These are phyloP conservation scores for Ajuga chamaepitys DNA, from an alignment of 257 asterid species.

Conservation along the genomic window DNA sequence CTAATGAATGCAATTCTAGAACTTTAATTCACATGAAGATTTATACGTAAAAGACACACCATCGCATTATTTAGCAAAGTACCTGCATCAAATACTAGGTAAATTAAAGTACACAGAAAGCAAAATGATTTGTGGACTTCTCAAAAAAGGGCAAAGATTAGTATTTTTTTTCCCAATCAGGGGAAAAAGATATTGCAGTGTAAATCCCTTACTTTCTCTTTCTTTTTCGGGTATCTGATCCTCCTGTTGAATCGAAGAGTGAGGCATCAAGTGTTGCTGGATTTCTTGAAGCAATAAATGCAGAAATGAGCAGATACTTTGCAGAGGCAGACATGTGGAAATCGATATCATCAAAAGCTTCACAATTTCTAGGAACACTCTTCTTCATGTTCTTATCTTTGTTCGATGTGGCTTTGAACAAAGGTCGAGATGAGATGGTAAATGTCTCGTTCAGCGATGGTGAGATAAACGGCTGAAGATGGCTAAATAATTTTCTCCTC, in stretches of 20 bases:
- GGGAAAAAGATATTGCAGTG: not conserved
- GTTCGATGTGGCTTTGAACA: slow-evolving; percentile 29
- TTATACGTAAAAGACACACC: not conserved
- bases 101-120: no score
- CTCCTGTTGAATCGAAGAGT: slow-evolving; percentile 92
- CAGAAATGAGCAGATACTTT: slow-evolving; percentile 82
- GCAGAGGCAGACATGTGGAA: slow-evolving; percentile 87
- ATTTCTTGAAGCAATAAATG: slow-evolving; percentile 93
- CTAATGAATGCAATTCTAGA: not conserved
- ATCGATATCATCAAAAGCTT: slow-evolving; percentile 42
- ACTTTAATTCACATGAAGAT: not conserved
- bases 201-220: slow-evolving; percentile 69
- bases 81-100: no score
- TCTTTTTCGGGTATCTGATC: slow-evolving; percentile 55
- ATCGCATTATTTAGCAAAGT: no score
- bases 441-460: slow-evolving; percentile 56
- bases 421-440: slow-evolving; percentile 36
- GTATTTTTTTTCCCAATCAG: no score
- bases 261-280: slow-evolving; percentile 99
- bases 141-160: no score
- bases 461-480: slow-evolving; percentile 57
- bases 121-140: no score
- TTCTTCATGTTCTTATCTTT: slow-evolving; percentile 35
- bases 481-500: slow-evolving; percentile 54
- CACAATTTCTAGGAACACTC: slow-evolving; percentile 36